phyloP scores from a whole-genome alignment of 176 grass and related monocot genomes.

The Oryza glumipatula region DNA sequence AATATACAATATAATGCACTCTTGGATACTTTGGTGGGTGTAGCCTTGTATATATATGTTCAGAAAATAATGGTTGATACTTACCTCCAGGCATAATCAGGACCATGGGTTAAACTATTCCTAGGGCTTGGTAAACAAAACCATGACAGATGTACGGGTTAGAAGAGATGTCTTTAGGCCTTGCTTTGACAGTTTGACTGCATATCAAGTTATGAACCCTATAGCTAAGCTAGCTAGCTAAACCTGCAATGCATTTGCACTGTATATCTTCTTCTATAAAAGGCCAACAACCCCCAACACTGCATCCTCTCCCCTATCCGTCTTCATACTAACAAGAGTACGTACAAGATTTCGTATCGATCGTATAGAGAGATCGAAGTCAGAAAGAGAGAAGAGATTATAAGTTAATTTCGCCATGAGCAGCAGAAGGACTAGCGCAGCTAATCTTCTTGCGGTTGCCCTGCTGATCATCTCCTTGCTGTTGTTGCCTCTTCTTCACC shows the following conservation, averaged over 20 bases:
- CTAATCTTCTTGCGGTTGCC: not conserved
- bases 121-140: conserved; percentile 53
- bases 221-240: not conserved
- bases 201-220: conserved; percentile 2
- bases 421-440: not conserved
- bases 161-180: conserved; percentile 45
- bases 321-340: not conserved
- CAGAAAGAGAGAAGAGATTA: not conserved
- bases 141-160: conserved; percentile 32
- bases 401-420: conserved; percentile 8
- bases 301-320: not conserved
- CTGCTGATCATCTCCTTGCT: conserved; percentile 40
- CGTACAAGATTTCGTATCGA: not conserved
- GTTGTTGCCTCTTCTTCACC: not conserved
- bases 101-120: conserved; percentile 45
- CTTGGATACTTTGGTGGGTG: conserved; percentile 38
- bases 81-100: conserved; percentile 32
- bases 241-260: not conserved
- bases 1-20: not conserved
- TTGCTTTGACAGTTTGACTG: conserved; percentile 45
- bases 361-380: too few species aligned
- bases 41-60: not conserved
- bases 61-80: not conserved
- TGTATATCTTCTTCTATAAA: conserved; percentile 35
- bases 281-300: not conserved